phyloP scores from a whole-genome alignment of 805 yeast species.

The Metschnikowia anglica region DNA sequence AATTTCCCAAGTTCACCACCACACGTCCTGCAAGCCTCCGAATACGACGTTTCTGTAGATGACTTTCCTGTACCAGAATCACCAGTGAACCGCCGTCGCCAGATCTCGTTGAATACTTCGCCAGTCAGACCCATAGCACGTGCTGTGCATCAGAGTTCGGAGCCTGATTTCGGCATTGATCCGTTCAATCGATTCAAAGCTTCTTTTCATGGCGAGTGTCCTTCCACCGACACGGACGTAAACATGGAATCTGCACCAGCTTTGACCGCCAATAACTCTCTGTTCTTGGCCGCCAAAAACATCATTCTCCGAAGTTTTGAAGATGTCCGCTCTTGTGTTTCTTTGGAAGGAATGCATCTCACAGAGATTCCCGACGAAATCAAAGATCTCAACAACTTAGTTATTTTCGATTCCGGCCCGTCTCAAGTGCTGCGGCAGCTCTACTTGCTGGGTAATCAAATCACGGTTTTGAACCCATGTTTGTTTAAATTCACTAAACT shows the following conservation, averaged over 20 bases:
- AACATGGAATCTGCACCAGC: constrained; percentile 19
- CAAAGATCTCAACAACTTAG: constrained; percentile 54
- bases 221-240: constrained; percentile 35
- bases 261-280: neutral
- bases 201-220: constrained; percentile 28
- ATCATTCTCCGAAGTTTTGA: constrained; percentile 49
- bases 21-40: constrained; percentile 32
- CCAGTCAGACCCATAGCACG: constrained; percentile 11
- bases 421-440: constrained; percentile 41
- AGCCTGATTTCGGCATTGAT: constrained; percentile 52
- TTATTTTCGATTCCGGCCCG: constrained; percentile 36
- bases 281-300: constrained; percentile 35
- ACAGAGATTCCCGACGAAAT: constrained; percentile 56
- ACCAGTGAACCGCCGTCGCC: constrained; percentile 20
- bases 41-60: constrained; percentile 30
- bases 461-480: constrained; percentile 48
- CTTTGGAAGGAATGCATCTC: constrained; percentile 48
- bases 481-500: constrained; percentile 51
- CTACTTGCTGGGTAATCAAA: constrained; percentile 50
- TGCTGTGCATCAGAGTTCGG: constrained; percentile 27
- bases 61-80: constrained; percentile 29
- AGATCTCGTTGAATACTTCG: constrained; percentile 13
- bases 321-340: constrained; percentile 42
- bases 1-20: constrained; percentile 42
- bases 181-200: constrained; percentile 41